Evolutionary conservation across 2,329 filamentous ascomycete species (phyloP).

Genomic region (Torrubiella hemipterigena): DNA sequence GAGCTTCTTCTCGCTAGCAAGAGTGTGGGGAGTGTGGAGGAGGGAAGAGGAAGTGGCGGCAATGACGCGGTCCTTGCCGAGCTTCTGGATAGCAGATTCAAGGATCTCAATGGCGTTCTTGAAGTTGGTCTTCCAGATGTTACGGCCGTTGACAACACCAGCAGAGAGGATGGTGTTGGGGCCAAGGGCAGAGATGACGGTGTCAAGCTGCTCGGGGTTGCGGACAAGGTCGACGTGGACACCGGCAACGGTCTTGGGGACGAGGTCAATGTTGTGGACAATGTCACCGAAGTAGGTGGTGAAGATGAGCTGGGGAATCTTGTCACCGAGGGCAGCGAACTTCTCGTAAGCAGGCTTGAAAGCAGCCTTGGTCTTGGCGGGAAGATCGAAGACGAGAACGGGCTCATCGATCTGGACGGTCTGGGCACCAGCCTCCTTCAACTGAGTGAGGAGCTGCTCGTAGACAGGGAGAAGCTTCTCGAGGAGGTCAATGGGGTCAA

Average conservation of each 20-base stretch:
- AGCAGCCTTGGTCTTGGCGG: constrained; percentile 80
- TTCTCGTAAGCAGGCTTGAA: constrained; percentile 98
- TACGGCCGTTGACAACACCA: constrained; percentile 95
- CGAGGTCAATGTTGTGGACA: constrained; percentile 92
- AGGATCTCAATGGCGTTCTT: constrained; percentile 85
- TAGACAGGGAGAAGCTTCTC: constrained; percentile 92
- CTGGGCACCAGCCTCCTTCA: constrained; percentile 94
- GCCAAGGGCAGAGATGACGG: constrained; percentile 71
- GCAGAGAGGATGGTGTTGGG: constrained; percentile 83
- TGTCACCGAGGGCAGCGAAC: constrained; percentile 62
- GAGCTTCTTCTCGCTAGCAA: constrained; percentile 97
- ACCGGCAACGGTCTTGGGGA: constrained; percentile 69
- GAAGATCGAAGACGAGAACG: constrained; percentile 87
- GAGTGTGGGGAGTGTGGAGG: constrained; percentile 95
- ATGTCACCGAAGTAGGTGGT: constrained; percentile 99
- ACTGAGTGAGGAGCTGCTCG: constrained; percentile 79
- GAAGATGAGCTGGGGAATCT: constrained; percentile 78
- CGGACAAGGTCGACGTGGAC: constrained; percentile 95
- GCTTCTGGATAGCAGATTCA: constrained; percentile 81
- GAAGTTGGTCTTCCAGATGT: constrained; percentile 99
- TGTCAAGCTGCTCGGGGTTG: constrained; percentile 93
- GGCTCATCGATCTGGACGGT: constrained; percentile 98
- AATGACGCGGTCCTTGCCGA: constrained; percentile 95
- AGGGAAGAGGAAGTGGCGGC: constrained; percentile 95
- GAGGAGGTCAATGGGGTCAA: constrained; percentile 88